These are phyloP conservation scores for Porogramme epimiltina DNA, from an alignment of 1,284 basidiomycete species.

Conservation along the genomic window DNA sequence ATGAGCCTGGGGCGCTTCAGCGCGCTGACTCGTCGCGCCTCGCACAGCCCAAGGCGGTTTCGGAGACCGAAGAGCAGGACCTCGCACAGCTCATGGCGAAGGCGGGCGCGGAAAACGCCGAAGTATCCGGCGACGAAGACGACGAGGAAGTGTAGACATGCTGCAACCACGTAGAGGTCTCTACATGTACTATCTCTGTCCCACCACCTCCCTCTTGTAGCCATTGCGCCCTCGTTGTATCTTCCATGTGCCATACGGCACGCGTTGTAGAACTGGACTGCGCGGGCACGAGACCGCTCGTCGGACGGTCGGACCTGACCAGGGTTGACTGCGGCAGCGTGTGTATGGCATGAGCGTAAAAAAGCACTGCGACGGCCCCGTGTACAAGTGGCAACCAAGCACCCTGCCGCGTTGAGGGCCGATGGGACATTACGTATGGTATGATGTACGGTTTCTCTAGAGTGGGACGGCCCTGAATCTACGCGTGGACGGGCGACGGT, in stretches of 20 bases:
- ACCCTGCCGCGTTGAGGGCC: not conserved
- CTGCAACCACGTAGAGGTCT: no score
- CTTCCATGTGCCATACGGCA: not conserved
- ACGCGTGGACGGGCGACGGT: not conserved
- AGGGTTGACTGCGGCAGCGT: not conserved
- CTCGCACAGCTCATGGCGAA: constrained; percentile 94
- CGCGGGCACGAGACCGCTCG: no score
- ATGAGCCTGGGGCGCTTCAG: not conserved
- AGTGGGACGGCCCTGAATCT: no score
- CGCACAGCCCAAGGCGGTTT: constrained; percentile 88
- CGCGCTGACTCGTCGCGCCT: not conserved
- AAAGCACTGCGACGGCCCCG: not conserved
- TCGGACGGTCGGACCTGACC: no score
- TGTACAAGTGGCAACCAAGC: not conserved
- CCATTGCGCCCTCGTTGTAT: not conserved
- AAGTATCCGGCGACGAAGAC: constrained; percentile 92
- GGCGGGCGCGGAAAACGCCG: constrained; percentile 88
- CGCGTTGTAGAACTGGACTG: no score
- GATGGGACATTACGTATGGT: constrained; percentile 5
- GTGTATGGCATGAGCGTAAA: constrained; percentile 2
- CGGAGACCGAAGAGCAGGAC: constrained; percentile 96
- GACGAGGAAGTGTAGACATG: constrained; percentile 66
- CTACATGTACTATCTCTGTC: not conserved
- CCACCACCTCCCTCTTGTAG: not conserved
- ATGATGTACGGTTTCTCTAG: constrained; percentile 4